Percentiles rank a stretch among this genome's conserved stretches.
These are phyloP conservation scores for Fusarium floridanum DNA, from an alignment of 2,329 filamentous ascomycete species.

Conservation along the genomic window DNA sequence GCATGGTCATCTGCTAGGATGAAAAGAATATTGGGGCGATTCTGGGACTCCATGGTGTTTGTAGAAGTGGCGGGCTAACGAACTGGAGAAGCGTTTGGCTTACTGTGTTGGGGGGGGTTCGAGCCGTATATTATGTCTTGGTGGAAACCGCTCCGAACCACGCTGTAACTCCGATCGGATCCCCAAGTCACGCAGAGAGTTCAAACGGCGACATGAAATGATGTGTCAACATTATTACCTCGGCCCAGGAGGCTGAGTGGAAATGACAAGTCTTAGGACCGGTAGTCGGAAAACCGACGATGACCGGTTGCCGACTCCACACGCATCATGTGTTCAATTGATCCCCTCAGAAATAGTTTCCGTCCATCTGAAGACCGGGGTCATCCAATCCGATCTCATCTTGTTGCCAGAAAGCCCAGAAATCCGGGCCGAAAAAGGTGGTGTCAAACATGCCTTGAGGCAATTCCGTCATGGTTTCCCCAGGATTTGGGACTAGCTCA, in stretches of 20 bases:
- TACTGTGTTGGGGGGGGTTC: not conserved
- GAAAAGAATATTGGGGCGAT: slow-evolving; percentile 54
- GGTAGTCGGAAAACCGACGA: not conserved
- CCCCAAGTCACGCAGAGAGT: not conserved
- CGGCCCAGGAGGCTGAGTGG: not conserved
- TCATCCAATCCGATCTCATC: not conserved
- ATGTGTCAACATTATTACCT: not conserved
- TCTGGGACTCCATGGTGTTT: not conserved
- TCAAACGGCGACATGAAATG: not conserved
- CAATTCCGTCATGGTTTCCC: not conserved
- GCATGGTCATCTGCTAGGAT: slow-evolving; percentile 69
- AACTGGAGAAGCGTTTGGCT: not conserved
- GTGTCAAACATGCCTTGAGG: not conserved
- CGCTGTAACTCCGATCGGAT: not conserved
- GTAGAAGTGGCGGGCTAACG: not conserved
- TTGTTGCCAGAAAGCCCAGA: not conserved
- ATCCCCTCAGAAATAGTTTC: not conserved
- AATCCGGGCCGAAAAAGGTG: not conserved
- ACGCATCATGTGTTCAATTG: not conserved
- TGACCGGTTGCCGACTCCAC: not conserved
- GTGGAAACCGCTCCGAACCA: not conserved
- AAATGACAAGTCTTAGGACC: not conserved
- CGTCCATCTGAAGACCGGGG: not conserved
- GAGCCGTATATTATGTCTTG: not conserved
- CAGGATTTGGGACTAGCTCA: not conserved